Conservation (phyloP, 2,329 filamentous ascomycete genomes). For the Xylariaceae sp. region DNA sequence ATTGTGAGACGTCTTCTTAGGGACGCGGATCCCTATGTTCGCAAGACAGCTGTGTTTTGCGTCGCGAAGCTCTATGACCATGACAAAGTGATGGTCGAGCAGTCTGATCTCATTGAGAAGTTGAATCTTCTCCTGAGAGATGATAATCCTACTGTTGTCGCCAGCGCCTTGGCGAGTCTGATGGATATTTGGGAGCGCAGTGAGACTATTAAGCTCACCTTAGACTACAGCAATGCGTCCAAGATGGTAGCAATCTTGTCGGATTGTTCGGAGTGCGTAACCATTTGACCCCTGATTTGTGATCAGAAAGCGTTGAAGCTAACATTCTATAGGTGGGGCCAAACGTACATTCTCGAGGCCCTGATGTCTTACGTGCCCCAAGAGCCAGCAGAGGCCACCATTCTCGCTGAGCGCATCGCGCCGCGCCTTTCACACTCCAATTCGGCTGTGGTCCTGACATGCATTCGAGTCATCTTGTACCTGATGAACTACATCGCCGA, state of each 20-base stretch:
- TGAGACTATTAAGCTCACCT: constrained; percentile 94
- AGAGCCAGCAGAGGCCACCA: constrained; percentile 77
- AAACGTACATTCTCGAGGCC: constrained; percentile 96
- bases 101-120: constrained; percentile 84
- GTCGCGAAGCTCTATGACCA: constrained; percentile 98
- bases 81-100: constrained; percentile 82
- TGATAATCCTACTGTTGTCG: constrained; percentile 95
- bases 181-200: constrained; percentile 99
- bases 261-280: constrained; percentile 87
- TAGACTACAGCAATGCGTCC: constrained; percentile 94
- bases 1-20: constrained; percentile 77
- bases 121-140: constrained; percentile 87
- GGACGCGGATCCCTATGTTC: constrained; percentile 90
- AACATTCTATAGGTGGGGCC: constrained; percentile 69
- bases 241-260: constrained; percentile 96
- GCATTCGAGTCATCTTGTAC: constrained; percentile 92
- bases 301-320: constrained; percentile 1
- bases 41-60: constrained; percentile 93
- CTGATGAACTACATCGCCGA: constrained; percentile 98
- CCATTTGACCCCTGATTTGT: neutral
- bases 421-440: constrained; percentile 97
- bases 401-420: constrained; percentile 88
- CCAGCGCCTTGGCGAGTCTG: constrained; percentile 81
- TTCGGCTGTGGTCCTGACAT: constrained; percentile 91
- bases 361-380: constrained; percentile 97